Evolutionary conservation across 108 stramenopile genomes (phyloP).

Genomic region (Pelagomonas calceolata): DNA sequence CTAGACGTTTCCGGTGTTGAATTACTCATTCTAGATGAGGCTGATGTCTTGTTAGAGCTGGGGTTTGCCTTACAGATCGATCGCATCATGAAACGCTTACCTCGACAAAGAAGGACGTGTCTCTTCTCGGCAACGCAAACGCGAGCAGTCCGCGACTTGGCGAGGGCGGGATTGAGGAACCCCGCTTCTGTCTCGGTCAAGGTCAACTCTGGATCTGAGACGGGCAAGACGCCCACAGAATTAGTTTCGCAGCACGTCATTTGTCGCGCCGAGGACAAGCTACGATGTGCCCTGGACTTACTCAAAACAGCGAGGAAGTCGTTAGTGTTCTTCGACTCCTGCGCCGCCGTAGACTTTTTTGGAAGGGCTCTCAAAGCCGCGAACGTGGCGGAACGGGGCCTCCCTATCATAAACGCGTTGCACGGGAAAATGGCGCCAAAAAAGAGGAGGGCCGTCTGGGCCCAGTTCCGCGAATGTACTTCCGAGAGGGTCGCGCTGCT

Average conservation of each 20-base stretch:
- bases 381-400: background rate
- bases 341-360: background rate
- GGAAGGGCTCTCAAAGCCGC: background rate
- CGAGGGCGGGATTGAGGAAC: conserved; percentile 86
- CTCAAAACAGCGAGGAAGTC: background rate
- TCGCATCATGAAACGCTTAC: conserved; percentile 64
- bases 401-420: background rate
- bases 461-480: background rate
- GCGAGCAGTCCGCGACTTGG: conserved; percentile 44
- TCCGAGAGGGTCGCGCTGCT: conserved; percentile 72
- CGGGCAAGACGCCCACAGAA: background rate
- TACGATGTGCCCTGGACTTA: background rate
- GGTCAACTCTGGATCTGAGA: background rate
- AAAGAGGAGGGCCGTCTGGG: background rate
- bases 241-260: background rate
- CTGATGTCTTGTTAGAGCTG: conserved; percentile 49
- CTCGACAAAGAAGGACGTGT: conserved; percentile 89
- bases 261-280: background rate
- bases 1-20: background rate
- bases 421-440: background rate
- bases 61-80: conserved; percentile 73
- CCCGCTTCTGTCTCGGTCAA: conserved; percentile 80
- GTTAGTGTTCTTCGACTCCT: background rate
- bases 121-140: conserved; percentile 91
- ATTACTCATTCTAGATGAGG: background rate